Conservation (phyloP, 257 asterid species). For the Striga asiatica region DNA sequence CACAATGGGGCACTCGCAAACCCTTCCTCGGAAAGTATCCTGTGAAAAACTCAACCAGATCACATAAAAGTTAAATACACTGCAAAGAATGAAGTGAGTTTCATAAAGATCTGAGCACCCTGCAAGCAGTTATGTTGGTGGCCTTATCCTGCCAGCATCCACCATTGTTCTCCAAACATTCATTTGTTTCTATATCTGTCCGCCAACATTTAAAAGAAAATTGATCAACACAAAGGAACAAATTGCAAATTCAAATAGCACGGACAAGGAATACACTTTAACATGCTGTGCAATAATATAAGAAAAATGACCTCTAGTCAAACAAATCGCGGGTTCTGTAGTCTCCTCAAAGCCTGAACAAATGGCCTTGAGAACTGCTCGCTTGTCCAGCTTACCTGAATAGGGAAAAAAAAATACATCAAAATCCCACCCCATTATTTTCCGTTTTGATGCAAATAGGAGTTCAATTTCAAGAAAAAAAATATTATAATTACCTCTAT, state of each 20-base stretch:
- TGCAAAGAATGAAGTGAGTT: not conserved
- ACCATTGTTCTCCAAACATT: conserved; percentile 78
- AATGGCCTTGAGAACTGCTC: conserved; percentile 41
- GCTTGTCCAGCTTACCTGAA: conserved; percentile 42
- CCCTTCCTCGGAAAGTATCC: conserved; percentile 96
- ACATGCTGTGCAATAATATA: too few species aligned
- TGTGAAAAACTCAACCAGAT: conserved; percentile 14
- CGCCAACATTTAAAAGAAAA: too few species aligned
- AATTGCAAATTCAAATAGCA: conserved; percentile 8
- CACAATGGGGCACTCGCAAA: conserved; percentile 82
- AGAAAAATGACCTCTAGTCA: conserved; percentile 23
- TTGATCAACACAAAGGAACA: not conserved
- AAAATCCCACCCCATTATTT: not conserved
- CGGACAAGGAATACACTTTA: too few species aligned
- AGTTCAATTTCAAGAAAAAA: not conserved
- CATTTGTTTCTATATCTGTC: conserved; percentile 83
- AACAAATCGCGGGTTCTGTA: conserved; percentile 36
- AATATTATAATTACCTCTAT: conserved; percentile 55
- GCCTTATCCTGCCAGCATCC: conserved; percentile 95
- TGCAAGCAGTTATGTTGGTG: conserved; percentile 84
- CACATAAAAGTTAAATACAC: conserved; percentile 12
- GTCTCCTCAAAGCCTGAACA: conserved; percentile 45
- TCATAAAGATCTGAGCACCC: conserved; percentile 30
- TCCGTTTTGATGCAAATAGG: not conserved
- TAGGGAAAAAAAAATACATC: not conserved